Conservation (phyloP, 2,329 filamentous ascomycete genomes). For the Nothopassalora personata region DNA sequence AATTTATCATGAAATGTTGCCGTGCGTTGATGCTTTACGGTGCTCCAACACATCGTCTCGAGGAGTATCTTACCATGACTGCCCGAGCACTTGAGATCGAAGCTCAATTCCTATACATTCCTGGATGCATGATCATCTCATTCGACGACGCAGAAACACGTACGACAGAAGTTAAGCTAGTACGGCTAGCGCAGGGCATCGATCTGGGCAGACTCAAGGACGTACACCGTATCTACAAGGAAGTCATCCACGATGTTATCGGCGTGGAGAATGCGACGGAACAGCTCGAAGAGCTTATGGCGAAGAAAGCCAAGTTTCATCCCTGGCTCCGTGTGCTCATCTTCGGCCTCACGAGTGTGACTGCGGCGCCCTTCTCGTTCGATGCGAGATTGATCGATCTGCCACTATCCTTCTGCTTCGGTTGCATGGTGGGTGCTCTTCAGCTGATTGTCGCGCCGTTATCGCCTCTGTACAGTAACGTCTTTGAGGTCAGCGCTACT, state of each 20-base stretch:
- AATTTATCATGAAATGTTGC: constrained; percentile 79
- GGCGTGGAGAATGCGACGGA: constrained; percentile 64
- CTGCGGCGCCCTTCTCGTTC: constrained; percentile 75
- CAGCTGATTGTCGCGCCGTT: constrained; percentile 69
- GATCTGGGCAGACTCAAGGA: constrained; percentile 69
- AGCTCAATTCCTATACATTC: constrained; percentile 85
- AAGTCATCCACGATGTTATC: constrained; percentile 68
- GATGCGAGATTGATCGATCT: constrained; percentile 70
- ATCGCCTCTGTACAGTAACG: constrained; percentile 61
- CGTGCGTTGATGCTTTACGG: constrained; percentile 82
- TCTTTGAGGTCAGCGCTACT: constrained; percentile 46
- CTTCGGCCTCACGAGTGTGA: constrained; percentile 71
- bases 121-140: constrained; percentile 88
- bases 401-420: constrained; percentile 69
- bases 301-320: constrained; percentile 50
- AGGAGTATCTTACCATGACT: constrained; percentile 87
- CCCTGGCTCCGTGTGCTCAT: constrained; percentile 52
- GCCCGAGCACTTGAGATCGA: constrained; percentile 81
- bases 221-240: constrained; percentile 71
- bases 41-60: constrained; percentile 82
- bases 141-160: constrained; percentile 70
- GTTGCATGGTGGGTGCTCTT: constrained; percentile 65
- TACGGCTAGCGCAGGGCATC: constrained; percentile 61
- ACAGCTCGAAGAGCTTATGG: constrained; percentile 58
- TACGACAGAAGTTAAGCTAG: constrained; percentile 70